These are phyloP conservation scores for Hypsizygus marmoreus DNA, from an alignment of 768 basidiomycete species.

Conservation along the genomic window DNA sequence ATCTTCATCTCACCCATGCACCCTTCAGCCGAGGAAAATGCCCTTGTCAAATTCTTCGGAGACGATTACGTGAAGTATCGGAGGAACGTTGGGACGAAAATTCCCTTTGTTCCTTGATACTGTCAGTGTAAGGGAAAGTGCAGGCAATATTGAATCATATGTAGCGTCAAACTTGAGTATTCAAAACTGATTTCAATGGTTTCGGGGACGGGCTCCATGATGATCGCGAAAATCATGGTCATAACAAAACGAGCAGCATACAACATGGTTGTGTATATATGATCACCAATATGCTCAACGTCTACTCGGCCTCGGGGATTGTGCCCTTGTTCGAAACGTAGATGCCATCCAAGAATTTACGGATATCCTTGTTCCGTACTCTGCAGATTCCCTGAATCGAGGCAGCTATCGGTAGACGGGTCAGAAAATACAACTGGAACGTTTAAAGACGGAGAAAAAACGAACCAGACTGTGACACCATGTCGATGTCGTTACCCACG, in stretches of 20 bases:
- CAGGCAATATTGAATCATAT: too few species aligned
- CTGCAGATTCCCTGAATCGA: conserved; percentile 96
- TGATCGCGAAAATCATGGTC: conserved; percentile 12
- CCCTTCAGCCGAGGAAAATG: conserved; percentile 73
- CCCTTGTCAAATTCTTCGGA: conserved; percentile 87
- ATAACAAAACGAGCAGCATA: conserved; percentile 10
- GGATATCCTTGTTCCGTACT: conserved; percentile 99
- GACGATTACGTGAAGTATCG: conserved; percentile 81
- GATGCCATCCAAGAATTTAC: conserved; percentile 96
- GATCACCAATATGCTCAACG: conserved; percentile 6
- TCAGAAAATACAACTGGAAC: conserved; percentile 2
- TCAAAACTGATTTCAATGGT: too few species aligned
- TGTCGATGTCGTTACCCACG: conserved; percentile 94
- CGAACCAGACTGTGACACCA: conserved; percentile 93
- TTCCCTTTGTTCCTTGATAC: conserved; percentile 77
- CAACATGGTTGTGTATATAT: conserved; percentile 11
- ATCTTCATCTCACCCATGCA: conserved; percentile 1
- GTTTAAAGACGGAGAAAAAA: conserved; percentile 4
- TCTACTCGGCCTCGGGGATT: conserved; percentile 50
- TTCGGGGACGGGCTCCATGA: neutral
- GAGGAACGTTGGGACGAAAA: conserved; percentile 76
- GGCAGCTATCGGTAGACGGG: conserved; percentile 58
- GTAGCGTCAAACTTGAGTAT: too few species aligned
- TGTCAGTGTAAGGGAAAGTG: too few species aligned
- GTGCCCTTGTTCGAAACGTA: conserved; percentile 86